Base-by-base conservation (phyloP, 2,329 filamentous ascomycete species). In the Metarhizium album region DNA sequence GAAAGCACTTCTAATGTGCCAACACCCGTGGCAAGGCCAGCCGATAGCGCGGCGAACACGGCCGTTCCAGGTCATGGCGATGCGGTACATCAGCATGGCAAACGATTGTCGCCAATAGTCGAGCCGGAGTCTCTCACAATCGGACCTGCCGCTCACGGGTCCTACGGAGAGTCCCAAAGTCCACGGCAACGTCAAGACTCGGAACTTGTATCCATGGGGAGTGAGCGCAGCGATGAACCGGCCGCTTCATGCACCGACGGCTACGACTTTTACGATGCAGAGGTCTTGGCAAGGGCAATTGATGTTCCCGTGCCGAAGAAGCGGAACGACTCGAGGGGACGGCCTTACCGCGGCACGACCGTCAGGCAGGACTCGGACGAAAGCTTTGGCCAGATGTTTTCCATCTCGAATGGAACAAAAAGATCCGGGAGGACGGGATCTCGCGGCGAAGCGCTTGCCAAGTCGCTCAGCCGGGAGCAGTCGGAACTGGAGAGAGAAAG, bases 241-340 rank as follows among this genome's bases (percentile, higher is more conserved):
- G 71, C 75, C 22, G 57, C 66, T n/a, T 76, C 75, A 13, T 75
- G 70, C 58, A 78, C 74, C 1, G 80, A 83, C 55, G 80, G 80
- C 1, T 83, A 84, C 57, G 80, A 84, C 61, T 84, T 84, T 58
- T 83, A 83, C 59, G 81, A 80, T 57, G 67, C 79, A 27, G 79
- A 80, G n/a, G 74, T 70, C 27, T 63, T 76, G 50, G 66, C 67
- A 46, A 68, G 68, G 43, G 76, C 75, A 6, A 75, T 81, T 45
- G 76, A 82, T 53, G 74, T 80, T 47, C 76, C 73, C 8, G 57
- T 62, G 8, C 61, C 71, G 5, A 69, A 64, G 49, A 70, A 67
- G 55, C 67, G 67, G 49, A 53, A 70, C 48, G 69, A 63, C 13
- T 68, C 57, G 3, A 64, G 58, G 42, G 64, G 48, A 35, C 59